Conservation (phyloP, 139 green algal species). For the Volvox reticuliferus region DNA sequence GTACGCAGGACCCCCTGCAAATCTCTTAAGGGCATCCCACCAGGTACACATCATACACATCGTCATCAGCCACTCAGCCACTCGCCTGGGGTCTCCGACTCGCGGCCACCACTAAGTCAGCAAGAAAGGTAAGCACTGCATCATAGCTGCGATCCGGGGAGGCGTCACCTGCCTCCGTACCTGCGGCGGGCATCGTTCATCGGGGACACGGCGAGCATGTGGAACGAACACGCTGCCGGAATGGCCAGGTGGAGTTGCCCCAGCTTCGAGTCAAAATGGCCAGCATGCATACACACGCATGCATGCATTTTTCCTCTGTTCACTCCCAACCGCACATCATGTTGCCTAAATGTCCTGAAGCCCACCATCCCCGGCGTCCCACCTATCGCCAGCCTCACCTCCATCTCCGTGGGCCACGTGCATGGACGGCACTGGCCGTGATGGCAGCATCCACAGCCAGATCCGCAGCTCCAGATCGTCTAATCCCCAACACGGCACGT, state of each 20-base stretch:
- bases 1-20: too few species aligned
- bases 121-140: slow-evolving; percentile 54
- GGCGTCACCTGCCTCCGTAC: background rate
- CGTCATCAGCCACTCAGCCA: background rate
- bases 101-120: slow-evolving; percentile 50
- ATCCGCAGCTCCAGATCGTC: slow-evolving; percentile 18
- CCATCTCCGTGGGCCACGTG: background rate
- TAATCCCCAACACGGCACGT: background rate
- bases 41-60: background rate
- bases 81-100: slow-evolving; percentile 60
- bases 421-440: background rate
- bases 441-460: slow-evolving; percentile 34
- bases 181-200: too few species aligned
- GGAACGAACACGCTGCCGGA: too few species aligned
- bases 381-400: slow-evolving; percentile 16
- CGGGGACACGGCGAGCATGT: too few species aligned
- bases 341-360: too few species aligned
- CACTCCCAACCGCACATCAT: too few species aligned
- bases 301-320: too few species aligned
- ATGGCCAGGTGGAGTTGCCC: too few species aligned
- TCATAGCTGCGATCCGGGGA: background rate
- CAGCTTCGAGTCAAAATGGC: too few species aligned
- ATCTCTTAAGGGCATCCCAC: too few species aligned
- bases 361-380: background rate
- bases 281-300: too few species aligned